These are phyloP conservation scores for Rhododendron mucronatum DNA, from an alignment of 148 eudicot species.

Conservation along the genomic window DNA sequence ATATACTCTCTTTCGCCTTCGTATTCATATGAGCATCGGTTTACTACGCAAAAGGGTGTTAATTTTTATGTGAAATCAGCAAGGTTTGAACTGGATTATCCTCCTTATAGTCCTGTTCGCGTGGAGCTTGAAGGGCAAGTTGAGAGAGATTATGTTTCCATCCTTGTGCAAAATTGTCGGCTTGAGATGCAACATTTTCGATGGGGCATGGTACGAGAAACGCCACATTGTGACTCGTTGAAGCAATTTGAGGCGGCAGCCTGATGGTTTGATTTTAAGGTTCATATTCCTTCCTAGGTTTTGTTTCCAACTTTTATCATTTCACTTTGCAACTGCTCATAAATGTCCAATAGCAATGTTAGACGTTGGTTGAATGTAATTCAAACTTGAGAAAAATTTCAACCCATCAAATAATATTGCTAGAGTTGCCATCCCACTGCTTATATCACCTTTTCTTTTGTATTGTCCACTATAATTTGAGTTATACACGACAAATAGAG, in stretches of 20 bases:
- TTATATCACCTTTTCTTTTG: too few relatives aligned
- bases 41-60: slow-evolving; percentile 42
- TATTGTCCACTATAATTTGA: too few relatives aligned
- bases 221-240: slow-evolving; percentile 46
- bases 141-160: slow-evolving; percentile 35
- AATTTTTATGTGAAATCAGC: slow-evolving; percentile 39
- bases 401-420: neutral
- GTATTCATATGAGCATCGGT: slow-evolving; percentile 24
- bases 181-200: slow-evolving; percentile 39
- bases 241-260: slow-evolving; percentile 24
- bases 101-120: slow-evolving; percentile 30
- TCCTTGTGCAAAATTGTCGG: slow-evolving; percentile 39
- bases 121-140: slow-evolving; percentile 27
- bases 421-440: too few relatives aligned
- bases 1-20: slow-evolving; percentile 28
- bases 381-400: too few relatives aligned
- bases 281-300: neutral
- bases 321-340: neutral
- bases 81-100: slow-evolving; percentile 41
- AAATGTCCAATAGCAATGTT: too few relatives aligned
- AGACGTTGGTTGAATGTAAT: too few relatives aligned
- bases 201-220: slow-evolving; percentile 42
- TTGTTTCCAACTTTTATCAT: neutral
- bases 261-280: slow-evolving; percentile 22
- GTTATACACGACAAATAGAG: too few relatives aligned